Percentiles rank a stretch among this genome's conserved stretches.
Conservation (phyloP, 2,329 filamentous ascomycete species). For the Colletotrichum navitas region DNA sequence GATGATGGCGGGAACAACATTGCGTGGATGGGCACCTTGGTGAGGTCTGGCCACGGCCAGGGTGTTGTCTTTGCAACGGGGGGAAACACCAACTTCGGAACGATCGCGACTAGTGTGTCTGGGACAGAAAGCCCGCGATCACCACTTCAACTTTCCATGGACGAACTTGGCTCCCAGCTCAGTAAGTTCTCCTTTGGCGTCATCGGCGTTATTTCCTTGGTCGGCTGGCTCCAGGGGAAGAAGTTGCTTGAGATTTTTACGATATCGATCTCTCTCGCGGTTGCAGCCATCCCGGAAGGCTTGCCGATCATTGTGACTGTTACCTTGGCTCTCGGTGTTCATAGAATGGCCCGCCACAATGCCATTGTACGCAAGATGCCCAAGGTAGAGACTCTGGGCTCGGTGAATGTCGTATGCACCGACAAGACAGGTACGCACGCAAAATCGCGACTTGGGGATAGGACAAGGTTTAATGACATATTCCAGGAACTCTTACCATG, state of each 20-base stretch:
- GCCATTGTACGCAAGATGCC: slow-evolving; percentile 96
- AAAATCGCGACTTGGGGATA: background rate
- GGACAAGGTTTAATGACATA: background rate
- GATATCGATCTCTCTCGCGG: slow-evolving; percentile 95
- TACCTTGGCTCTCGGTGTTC: slow-evolving; percentile 91
- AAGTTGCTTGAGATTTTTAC: slow-evolving; percentile 94
- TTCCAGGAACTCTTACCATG: slow-evolving; percentile 85
- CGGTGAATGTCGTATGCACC: slow-evolving; percentile 99
- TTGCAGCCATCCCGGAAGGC: slow-evolving; percentile 95
- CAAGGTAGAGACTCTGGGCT: slow-evolving; percentile 96
- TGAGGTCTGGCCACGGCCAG: slow-evolving; percentile 94
- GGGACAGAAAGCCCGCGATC: slow-evolving; percentile 96
- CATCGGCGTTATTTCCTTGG: slow-evolving; percentile 90
- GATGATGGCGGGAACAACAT: slow-evolving; percentile 86
- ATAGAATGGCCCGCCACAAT: slow-evolving; percentile 95
- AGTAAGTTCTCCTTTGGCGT: slow-evolving; percentile 97
- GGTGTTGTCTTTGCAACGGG: slow-evolving; percentile 98
- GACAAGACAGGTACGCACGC: slow-evolving; percentile 84
- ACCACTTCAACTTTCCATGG: slow-evolving; percentile 95
- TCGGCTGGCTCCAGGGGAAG: slow-evolving; percentile 92
- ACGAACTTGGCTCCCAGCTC: slow-evolving; percentile 93
- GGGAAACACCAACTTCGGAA: slow-evolving; percentile 92
- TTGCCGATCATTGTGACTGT: slow-evolving; percentile 98
- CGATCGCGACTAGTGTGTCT: slow-evolving; percentile 92
- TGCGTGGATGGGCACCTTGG: slow-evolving; percentile 97